These are phyloP conservation scores for Fusarium humuli DNA, from an alignment of 2,329 filamentous ascomycete genomes.

Conservation along the genomic window DNA sequence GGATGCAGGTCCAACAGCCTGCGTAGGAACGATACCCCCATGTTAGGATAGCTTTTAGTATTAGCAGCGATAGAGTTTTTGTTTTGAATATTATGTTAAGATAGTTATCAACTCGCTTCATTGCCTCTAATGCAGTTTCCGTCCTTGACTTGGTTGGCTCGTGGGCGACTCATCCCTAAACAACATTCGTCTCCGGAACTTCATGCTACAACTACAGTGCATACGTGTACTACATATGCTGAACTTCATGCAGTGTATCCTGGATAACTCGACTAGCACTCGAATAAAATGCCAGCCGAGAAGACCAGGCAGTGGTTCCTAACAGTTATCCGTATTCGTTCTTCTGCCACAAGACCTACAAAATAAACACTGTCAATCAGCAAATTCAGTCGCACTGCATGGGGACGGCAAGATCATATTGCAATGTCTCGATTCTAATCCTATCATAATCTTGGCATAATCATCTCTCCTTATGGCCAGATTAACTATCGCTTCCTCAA, in stretches of 20 bases:
- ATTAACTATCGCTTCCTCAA: conserved; percentile 4
- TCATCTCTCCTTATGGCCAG: background rate
- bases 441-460: conserved; percentile 11
- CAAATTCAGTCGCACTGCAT: background rate
- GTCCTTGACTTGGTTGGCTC: background rate
- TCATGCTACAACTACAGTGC: background rate
- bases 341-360: background rate
- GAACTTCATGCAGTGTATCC: background rate
- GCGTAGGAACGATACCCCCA: conserved; percentile 42
- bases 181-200: background rate
- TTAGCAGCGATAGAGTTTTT: conserved; percentile 29
- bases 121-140: background rate
- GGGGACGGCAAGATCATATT: conserved; percentile 4
- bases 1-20: conserved; percentile 41
- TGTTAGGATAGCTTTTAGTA: conserved; percentile 40
- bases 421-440: conserved; percentile 20
- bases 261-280: background rate
- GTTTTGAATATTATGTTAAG: conserved; percentile 15
- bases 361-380: background rate
- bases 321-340: background rate
- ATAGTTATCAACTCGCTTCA: background rate
- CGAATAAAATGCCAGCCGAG: background rate
- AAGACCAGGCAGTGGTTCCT: background rate
- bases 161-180: too few relatives aligned
- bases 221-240: background rate